These are phyloP conservation scores for Alternaria sp. DNA, from an alignment of 2,329 filamentous ascomycete genomes.

Conservation along the genomic window DNA sequence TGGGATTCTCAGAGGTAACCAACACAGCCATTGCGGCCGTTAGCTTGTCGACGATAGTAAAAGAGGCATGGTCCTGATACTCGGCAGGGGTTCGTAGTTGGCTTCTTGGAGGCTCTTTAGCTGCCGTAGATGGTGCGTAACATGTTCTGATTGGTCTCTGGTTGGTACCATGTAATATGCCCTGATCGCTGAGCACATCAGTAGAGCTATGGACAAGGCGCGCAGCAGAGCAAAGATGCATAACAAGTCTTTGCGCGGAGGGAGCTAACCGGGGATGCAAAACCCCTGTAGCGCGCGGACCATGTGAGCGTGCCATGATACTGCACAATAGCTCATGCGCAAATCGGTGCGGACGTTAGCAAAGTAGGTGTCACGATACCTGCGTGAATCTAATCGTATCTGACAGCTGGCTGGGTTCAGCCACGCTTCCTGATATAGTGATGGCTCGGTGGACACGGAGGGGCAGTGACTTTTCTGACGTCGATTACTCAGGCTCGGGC, in stretches of 20 bases:
- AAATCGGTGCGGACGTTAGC: conserved; percentile 28
- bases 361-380: conserved; percentile 26
- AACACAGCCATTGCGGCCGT: conserved; percentile 48
- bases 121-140: conserved; percentile 33
- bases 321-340: conserved; percentile 20
- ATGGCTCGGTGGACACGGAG: conserved; percentile 21
- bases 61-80: conserved; percentile 38
- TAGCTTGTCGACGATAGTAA: conserved; percentile 38
- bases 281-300: conserved; percentile 22
- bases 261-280: conserved; percentile 13
- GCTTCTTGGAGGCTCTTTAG: conserved; percentile 45
- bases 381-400: conserved; percentile 35
- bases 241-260: conserved; percentile 12
- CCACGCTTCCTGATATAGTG: conserved; percentile 38
- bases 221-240: conserved; percentile 13
- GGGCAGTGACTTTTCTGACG: conserved; percentile 35
- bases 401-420: conserved; percentile 37
- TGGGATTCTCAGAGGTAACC: conserved; percentile 39
- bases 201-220: conserved; percentile 18
- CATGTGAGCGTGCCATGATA: conserved; percentile 24
- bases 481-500: conserved; percentile 31
- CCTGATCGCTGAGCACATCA: conserved; percentile 25
- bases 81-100: conserved; percentile 39
- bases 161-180: conserved; percentile 27
- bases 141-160: conserved; percentile 34